Base-by-base conservation (phyloP, 2,329 filamentous ascomycete species). In the Mollisiaceae sp. region DNA sequence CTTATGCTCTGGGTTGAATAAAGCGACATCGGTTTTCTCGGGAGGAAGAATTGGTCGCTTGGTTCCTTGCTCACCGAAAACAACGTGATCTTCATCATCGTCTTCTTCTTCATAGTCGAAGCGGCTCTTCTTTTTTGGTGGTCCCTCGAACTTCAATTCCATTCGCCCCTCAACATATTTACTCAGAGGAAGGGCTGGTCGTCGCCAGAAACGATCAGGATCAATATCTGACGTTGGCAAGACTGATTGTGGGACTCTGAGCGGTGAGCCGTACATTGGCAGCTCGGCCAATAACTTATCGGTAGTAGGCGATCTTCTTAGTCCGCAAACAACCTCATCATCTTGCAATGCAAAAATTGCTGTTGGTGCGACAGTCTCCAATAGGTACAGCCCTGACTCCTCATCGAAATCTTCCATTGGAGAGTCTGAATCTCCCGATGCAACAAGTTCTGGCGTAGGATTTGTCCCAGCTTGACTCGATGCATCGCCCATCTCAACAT, bases 1-100 rank as follows among this genome's bases (percentile, higher is more conserved):
- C 77, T 94, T 96, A 80, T 96, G 94, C 66, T 97, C 92, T 0
- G 92, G 89, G 68, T 92, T 89, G 79, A 99, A 99, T 0, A 99
- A 81, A 1, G 94, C 94, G 65, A 97, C 92, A 66, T 92, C 86
- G 1, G 84, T 87, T 69, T 90, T 89, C 69, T 91, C 87, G 0
- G 93, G 89, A 1, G 86, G 84, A 9, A 94, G 75, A 50, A 86
- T 77, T 15, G 72, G 69, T 56, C 68, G 65, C 62, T 81, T 76
- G 8, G 65, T 64, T 24, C 39, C 63, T 15, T 59, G 66, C 50
- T 72, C 69, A 14, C 69, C 71, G 68, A 68, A 72, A 20, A 78
- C 72, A 24, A 78, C 76, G 58, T 82, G 79, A 39, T 89, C 87
- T 27, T 86, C 82, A 22, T 89, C 85, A 12, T 87, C 87, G 60